Evolutionary conservation across 2,329 filamentous ascomycete species (phyloP).

Genomic region (Lachnellula subtilissima): DNA sequence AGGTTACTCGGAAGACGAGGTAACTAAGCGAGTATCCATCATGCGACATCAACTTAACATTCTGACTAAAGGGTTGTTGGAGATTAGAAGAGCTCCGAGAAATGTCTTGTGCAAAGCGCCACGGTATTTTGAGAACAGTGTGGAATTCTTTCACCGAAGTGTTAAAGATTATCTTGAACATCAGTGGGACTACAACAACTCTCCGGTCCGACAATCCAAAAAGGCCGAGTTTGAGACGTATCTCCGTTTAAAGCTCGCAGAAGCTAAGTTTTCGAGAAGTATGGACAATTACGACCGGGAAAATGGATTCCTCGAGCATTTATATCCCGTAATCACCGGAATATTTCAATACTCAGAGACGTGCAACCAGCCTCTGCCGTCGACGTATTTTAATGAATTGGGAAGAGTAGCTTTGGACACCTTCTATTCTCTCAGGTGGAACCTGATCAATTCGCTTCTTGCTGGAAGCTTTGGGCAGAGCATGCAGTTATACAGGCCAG

Average conservation of each 20-base stretch:
- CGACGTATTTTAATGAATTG: too few species aligned
- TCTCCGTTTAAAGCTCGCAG: neutral
- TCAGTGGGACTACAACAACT: neutral
- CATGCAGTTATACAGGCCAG: too few species aligned
- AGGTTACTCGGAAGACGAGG: neutral
- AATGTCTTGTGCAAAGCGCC: fast-evolving
- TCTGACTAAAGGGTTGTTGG: neutral
- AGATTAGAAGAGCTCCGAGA: neutral
- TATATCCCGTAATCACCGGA: too few species aligned
- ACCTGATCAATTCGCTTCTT: too few species aligned
- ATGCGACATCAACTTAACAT: neutral
- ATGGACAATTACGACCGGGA: neutral
- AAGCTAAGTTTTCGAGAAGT: neutral
- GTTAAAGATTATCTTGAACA: neutral
- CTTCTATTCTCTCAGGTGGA: too few species aligned
- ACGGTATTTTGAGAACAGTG: neutral
- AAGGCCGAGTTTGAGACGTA: neutral
- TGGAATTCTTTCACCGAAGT: neutral
- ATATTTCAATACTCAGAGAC: neutral
- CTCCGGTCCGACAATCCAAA: neutral
- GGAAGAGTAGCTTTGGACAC: too few species aligned
- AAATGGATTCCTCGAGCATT: too few species aligned
- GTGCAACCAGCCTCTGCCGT: too few species aligned
- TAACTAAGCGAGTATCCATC: neutral
- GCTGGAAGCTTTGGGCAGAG: too few species aligned